A percentile compares a stretch with the other conserved stretches of the same genome.
Conservation (phyloP, 2,329 filamentous ascomycete species). For the Cercospora janseana region DNA sequence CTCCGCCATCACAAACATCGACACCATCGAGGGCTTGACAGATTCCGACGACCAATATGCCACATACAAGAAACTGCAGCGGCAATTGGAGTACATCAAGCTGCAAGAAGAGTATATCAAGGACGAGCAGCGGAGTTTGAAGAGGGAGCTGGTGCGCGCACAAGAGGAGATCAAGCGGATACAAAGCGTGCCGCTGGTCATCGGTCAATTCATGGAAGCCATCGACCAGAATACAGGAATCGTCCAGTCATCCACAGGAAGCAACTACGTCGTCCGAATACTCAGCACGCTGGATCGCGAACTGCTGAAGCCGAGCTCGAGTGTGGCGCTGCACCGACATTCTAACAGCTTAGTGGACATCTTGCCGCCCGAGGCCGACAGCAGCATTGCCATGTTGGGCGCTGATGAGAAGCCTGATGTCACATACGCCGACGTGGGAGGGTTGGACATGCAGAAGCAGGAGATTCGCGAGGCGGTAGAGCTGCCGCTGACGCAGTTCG, state of each 20-base stretch:
- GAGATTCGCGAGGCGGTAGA: conserved; percentile 98
- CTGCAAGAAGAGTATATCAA: conserved; percentile 99
- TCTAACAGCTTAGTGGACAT: conserved; percentile 99
- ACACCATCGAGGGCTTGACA: conserved; percentile 79
- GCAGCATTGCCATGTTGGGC: conserved; percentile 96
- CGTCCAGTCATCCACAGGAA: conserved; percentile 95
- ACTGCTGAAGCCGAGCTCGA: conserved; percentile 95
- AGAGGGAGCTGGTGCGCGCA: conserved; percentile 92
- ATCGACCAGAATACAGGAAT: conserved; percentile 99
- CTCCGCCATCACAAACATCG: conserved; percentile 80
- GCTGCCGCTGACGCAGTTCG: conserved; percentile 93
- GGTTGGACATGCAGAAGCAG: conserved; percentile 99
- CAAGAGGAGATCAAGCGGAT: conserved; percentile 99
- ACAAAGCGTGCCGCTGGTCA: conserved; percentile 95
- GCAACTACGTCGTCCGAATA: conserved; percentile 98
- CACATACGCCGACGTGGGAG: conserved; percentile 95
- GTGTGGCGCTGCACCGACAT: conserved; percentile 94
- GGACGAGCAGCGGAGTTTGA: conserved; percentile 97
- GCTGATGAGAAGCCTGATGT: conserved; percentile 97
- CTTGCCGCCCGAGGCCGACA: conserved; percentile 96
- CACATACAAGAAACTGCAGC: conserved; percentile 91
- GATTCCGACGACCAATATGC: conserved; percentile 92
- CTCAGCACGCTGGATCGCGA: conserved; percentile 97
- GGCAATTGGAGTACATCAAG: conserved; percentile 95
- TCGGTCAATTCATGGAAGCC: conserved; percentile 99